phyloP scores from a whole-genome alignment of 768 basidiomycete genomes.

The Tulasnella calospora region DNA sequence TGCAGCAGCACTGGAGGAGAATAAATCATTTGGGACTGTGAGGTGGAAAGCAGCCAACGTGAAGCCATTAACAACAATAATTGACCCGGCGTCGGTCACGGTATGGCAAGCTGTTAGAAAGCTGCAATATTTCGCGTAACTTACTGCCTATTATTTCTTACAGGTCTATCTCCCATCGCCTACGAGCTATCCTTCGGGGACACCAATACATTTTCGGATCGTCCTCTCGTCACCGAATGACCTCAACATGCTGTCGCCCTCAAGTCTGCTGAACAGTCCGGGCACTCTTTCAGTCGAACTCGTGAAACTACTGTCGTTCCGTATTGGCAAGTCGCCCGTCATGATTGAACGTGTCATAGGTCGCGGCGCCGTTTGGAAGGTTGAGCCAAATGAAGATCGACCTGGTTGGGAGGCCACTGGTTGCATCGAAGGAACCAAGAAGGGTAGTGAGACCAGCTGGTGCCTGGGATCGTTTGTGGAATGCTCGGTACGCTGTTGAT shows the following conservation, averaged over 20 bases:
- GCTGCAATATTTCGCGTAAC: not conserved
- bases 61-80: not conserved
- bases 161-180: slow-evolving; percentile 10
- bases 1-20: not conserved
- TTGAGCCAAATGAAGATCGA: not conserved
- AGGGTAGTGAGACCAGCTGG: not conserved
- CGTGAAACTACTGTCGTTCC: not conserved
- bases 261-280: not conserved
- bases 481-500: not conserved
- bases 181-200: slow-evolving; percentile 1
- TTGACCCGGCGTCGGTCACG: not conserved
- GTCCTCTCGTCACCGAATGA: not conserved
- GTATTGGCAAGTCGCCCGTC: not conserved
- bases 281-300: not conserved
- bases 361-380: not conserved
- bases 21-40: not conserved
- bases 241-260: not conserved
- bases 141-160: not conserved
- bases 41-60: not conserved
- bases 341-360: not conserved
- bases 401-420: not conserved
- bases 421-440: not conserved
- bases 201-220: not conserved
- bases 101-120: not conserved
- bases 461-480: not conserved